Evolutionary conservation across 306 rosid species (phyloP).

Genomic region (Cajanus cajan): DNA sequence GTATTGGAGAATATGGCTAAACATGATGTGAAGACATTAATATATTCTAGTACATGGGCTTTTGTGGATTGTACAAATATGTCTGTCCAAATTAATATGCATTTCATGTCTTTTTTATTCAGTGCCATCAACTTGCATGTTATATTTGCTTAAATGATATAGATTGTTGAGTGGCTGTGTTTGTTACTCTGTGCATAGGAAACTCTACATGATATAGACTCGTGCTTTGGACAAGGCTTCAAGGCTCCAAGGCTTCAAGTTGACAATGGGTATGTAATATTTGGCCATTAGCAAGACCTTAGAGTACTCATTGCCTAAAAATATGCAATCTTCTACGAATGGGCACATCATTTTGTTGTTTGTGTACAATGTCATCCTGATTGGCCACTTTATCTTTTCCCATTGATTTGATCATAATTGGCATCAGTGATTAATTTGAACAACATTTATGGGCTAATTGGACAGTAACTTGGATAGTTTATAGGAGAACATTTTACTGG

Average conservation of each 20-base stretch:
- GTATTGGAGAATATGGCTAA: constrained; percentile 81
- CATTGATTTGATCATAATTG: too few species aligned
- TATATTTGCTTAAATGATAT: background rate
- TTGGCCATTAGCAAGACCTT: constrained; percentile 8
- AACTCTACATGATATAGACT: constrained; percentile 95
- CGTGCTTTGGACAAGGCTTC: too few species aligned
- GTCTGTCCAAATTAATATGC: background rate
- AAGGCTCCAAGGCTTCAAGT: constrained; percentile 98
- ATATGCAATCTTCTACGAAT: background rate
- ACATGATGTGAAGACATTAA: constrained; percentile 81
- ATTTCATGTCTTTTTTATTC: background rate
- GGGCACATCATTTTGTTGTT: constrained; percentile 3
- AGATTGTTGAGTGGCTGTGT: constrained; percentile 26
- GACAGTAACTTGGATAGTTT: too few species aligned
- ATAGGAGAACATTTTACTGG: too few species aligned
- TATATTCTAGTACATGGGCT: constrained; percentile 96
- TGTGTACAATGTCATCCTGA: constrained; percentile 17
- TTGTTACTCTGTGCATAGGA: constrained; percentile 45
- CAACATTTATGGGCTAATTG: too few species aligned
- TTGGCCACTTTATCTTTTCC: too few species aligned
- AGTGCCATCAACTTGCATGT: constrained; percentile 16
- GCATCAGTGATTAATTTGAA: too few species aligned
- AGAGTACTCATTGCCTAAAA: constrained; percentile 11
- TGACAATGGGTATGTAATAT: constrained; percentile 76
- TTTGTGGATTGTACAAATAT: background rate